A percentile compares a stretch with the other conserved stretches of the same genome.
phyloP scores from a whole-genome alignment of 345 rosid genomes.

The Corymbia maculata region DNA sequence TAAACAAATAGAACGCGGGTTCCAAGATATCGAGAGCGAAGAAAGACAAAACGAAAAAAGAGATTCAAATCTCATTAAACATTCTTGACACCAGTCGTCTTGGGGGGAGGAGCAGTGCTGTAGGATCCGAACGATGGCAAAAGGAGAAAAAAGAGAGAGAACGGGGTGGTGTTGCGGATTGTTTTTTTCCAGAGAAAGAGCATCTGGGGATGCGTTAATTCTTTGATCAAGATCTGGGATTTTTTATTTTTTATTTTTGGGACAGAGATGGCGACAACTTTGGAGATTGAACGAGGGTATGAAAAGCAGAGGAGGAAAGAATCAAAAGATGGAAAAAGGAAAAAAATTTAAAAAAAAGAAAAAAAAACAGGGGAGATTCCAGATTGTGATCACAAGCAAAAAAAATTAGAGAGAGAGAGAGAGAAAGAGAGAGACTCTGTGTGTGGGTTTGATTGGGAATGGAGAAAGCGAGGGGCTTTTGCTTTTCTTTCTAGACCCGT shows the following conservation, averaged over 20 bases:
- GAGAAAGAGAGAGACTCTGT: neutral
- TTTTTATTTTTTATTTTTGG: neutral
- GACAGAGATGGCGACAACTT: slow-evolving; percentile 6
- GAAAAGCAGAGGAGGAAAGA: neutral
- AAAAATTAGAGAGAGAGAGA: neutral
- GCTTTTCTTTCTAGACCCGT: slow-evolving; percentile 11
- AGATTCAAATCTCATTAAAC: neutral
- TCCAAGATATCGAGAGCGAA: neutral
- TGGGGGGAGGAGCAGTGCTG: neutral
- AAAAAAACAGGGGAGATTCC: neutral
- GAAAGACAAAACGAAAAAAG: neutral
- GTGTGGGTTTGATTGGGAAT: neutral
- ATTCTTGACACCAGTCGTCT: neutral
- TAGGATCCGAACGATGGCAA: neutral
- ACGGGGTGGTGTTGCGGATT: neutral
- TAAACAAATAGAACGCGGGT: neutral
- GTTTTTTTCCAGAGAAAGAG: slow-evolving; percentile 2
- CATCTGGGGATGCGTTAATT: slow-evolving; percentile 27
- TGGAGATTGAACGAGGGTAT: neutral
- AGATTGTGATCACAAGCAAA: neutral
- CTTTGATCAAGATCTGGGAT: slow-evolving; percentile 6
- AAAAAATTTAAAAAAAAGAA: neutral
- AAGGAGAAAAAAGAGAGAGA: neutral
- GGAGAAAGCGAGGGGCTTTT: slow-evolving; percentile 43
- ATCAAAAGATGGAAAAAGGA: neutral